phyloP scores from a whole-genome alignment of 805 yeast species.

The Pichia phayaonensis region DNA sequence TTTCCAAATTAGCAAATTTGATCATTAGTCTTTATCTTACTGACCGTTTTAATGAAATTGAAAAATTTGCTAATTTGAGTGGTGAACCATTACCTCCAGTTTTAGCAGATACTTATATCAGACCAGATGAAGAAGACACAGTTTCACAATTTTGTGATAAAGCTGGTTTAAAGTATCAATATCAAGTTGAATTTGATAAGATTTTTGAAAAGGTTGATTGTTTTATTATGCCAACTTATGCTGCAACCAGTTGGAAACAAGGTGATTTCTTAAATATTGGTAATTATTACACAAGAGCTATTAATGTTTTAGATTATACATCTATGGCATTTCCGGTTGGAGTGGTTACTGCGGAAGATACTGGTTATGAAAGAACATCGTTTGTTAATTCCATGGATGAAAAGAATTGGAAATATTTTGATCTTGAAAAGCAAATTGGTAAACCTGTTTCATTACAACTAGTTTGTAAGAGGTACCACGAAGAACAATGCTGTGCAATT shows the following conservation, averaged over 20 bases:
- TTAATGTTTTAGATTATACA: constrained; percentile 47
- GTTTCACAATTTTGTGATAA: constrained; percentile 34
- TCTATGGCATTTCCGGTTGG: constrained; percentile 38
- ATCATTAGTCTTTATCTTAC: constrained; percentile 19
- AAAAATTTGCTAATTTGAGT: constrained; percentile 17
- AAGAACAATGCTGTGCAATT: constrained; percentile 35
- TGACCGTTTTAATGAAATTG: constrained; percentile 24
- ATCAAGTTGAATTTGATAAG: constrained; percentile 31
- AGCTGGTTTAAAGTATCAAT: constrained; percentile 27
- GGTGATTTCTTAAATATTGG: constrained; percentile 34
- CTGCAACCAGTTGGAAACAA: constrained; percentile 33
- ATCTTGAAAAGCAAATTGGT: constrained; percentile 31
- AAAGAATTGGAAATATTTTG: constrained; percentile 33
- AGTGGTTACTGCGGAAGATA: constrained; percentile 31
- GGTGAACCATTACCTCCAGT: constrained; percentile 26
- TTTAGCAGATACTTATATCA: constrained; percentile 13
- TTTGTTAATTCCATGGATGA: constrained; percentile 30
- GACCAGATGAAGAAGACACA: constrained; percentile 15
- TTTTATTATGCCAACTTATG: constrained; percentile 41
- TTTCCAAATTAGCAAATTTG: constrained; percentile 22
- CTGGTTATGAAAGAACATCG: constrained; percentile 29
- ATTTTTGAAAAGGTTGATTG: constrained; percentile 41
- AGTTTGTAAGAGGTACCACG: constrained; percentile 47
- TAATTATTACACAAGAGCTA: constrained; percentile 47
- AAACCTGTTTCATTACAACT: constrained; percentile 53